Evolutionary conservation across 768 basidiomycete species (phyloP), one percentile per base, ranked within the genome.

Genomic region (Tulasnella calospora): DNA sequence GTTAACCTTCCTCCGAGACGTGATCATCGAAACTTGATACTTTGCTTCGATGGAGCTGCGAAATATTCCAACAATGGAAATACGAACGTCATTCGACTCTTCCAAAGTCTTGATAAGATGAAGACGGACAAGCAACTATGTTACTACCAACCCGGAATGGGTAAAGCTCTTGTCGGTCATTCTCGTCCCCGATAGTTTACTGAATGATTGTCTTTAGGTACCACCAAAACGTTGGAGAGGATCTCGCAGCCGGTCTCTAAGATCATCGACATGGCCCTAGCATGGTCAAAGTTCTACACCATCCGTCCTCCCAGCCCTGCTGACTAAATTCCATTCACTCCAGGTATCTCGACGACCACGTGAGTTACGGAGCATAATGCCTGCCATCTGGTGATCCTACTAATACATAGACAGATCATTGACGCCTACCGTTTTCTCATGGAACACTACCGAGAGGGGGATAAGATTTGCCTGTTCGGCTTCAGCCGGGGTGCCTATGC

Each of bases 331-430:
- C 7, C 27, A 21, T 70, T 71, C 0, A 10, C 5, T 19, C 47
- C 67, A 92, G 91, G 89, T 79, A 40, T 57, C 86, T 93, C 13
- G 83, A 91, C 77, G 89, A 89, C 0, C 92, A 93, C 82, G 91
- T 93, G 51, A 17, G 78, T 71, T n/a, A 15, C 30, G 21, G 30
- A 33, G 21, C 12, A 36, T 33, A 67, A 23, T 55, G 23, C 13
- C n/a, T n/a, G n/a, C n/a, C n/a, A n/a, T n/a, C n/a, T n/a, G n/a
- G n/a, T n/a, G n/a, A n/a, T 38, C 71, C 61, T 5, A 55, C 44
- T 12, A 51, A 46, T 10, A 46, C 67, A 6, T 13, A 10, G 70
- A 55, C 27, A 79, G 79, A 35, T 79, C 70, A 41, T 44, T 44
- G 78, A 73, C 0, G 78, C 73, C 19, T 79, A 79, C 46, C 47